Evolutionary conservation across 2,329 filamentous ascomycete genomes (phyloP).

Genomic region (Aspergillus spinulosporus): DNA sequence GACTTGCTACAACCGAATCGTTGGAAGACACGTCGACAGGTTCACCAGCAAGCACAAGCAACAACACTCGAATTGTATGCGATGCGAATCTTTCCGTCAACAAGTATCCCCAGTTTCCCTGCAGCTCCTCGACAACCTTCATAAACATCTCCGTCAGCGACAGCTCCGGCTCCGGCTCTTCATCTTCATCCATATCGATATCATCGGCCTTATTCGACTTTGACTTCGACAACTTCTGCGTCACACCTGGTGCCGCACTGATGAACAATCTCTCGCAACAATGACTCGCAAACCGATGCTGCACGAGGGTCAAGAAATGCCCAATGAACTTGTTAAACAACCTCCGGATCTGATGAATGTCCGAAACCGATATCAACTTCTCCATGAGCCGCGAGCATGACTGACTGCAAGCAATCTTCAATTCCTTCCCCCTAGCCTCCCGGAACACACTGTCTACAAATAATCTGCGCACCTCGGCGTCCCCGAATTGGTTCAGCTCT

Average conservation of each 20-base stretch:
- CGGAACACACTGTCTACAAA: constrained; percentile 81
- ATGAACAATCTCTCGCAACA: constrained; percentile 94
- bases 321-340: constrained; percentile 82
- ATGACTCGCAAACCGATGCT: constrained; percentile 95
- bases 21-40: constrained; percentile 69
- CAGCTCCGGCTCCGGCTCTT: constrained; percentile 25
- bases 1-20: constrained; percentile 80
- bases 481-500: constrained; percentile 82
- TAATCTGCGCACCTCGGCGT: constrained; percentile 67
- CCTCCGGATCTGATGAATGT: constrained; percentile 75
- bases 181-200: background rate
- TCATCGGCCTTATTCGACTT: constrained; percentile 14
- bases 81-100: constrained; percentile 89
- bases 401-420: constrained; percentile 95
- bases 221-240: constrained; percentile 64
- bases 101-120: constrained; percentile 77
- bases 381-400: constrained; percentile 93
- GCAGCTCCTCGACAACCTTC: constrained; percentile 80
- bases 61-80: constrained; percentile 80
- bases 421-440: constrained; percentile 86
- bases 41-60: constrained; percentile 81
- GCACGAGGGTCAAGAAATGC: constrained; percentile 85
- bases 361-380: constrained; percentile 79
- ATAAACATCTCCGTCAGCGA: constrained; percentile 84
- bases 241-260: constrained; percentile 75